Conservation (phyloP, 2,329 filamentous ascomycete species). For the Pseudophaeomoniella oleicola region DNA sequence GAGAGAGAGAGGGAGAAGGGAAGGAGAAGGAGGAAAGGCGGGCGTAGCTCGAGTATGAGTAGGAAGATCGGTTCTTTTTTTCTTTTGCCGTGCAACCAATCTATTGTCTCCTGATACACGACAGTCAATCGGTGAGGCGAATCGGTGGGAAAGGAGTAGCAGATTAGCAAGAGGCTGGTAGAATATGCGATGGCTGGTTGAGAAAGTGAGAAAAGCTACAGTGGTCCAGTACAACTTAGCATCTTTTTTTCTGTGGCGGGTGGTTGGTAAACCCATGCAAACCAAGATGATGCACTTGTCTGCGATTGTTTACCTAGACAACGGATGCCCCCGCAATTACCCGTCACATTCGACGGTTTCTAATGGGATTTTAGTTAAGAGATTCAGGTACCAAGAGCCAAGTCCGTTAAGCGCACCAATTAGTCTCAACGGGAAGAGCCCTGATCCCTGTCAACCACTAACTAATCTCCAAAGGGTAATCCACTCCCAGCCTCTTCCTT, state of each 20-base stretch:
- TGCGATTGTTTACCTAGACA: neutral
- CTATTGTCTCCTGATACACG: neutral
- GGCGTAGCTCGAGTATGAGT: conserved; percentile 1
- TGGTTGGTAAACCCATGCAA: too few species aligned
- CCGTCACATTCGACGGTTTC: neutral
- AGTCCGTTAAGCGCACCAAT: neutral
- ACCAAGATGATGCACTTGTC: too few species aligned
- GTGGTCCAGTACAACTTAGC: neutral
- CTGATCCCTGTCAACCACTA: conserved; percentile 17
- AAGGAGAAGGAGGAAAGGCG: neutral
- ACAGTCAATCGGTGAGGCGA: too few species aligned
- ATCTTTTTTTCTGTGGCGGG: neutral
- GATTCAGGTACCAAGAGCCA: neutral
- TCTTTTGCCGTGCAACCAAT: neutral
- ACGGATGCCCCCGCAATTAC: neutral
- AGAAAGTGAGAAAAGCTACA: conserved; percentile 3
- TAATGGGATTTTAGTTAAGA: neutral
- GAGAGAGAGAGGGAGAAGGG: neutral
- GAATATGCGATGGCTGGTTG: conserved; percentile 4
- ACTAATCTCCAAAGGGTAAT: conserved; percentile 13
- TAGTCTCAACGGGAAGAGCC: neutral
- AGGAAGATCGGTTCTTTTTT: neutral
- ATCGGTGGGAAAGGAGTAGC: too few species aligned
- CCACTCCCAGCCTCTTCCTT: conserved; percentile 9
- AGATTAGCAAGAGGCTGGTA: conserved; percentile 3